Evolutionary conservation across 2,329 filamentous ascomycete species (phyloP), one percentile per base, ranked within the genome.

Genomic region (Fusarium annulatum): DNA sequence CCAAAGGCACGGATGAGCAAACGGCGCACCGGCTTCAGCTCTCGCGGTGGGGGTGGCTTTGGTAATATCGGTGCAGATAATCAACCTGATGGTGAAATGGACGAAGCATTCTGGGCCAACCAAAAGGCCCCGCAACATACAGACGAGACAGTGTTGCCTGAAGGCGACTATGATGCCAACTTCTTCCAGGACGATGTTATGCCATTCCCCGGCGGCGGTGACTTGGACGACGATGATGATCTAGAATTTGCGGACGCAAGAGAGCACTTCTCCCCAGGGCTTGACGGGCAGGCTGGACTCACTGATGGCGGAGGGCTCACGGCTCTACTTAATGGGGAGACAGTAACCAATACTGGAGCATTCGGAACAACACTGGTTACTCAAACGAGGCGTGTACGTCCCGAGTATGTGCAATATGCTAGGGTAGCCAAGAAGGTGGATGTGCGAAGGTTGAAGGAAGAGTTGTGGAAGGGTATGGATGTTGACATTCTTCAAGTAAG

Each of bases 101-200:
- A 98, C 79, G 96, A 98, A 83, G 95, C 93, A 26, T 98, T 97
- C 84, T 99, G 96, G 95, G 96, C 96, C 9, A 88, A 89, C 45
- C 91, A 88, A 83, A 93, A 89, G 80, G 91, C 84, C 74, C 88
- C 84, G 76, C 81, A 83, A 39, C 75, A 77, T 61, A 65, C 72
- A 14, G 91, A 92, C 30, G 90, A 90, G 49, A 88, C 86, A 7
- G 87, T 84, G 3, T 81, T 88, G 42, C 88, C 88, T 6, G 86
- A 90, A 76, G 95, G 95, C 69, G 92, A 97, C 79, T 99, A 98
- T 82, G 95, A 98, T 81, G 96, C 96, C 67, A 93, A 98, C 82
- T 99, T 98, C 88, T 99, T 98, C 86, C 93, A 96, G 78, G 96
- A 98, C 78, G 94, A 96, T 76, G 92, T 89, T 4, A 85, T 95